phyloP scores from a whole-genome alignment of 495 filamentous ascomycete species.

The Beverwykella pulmonaria region DNA sequence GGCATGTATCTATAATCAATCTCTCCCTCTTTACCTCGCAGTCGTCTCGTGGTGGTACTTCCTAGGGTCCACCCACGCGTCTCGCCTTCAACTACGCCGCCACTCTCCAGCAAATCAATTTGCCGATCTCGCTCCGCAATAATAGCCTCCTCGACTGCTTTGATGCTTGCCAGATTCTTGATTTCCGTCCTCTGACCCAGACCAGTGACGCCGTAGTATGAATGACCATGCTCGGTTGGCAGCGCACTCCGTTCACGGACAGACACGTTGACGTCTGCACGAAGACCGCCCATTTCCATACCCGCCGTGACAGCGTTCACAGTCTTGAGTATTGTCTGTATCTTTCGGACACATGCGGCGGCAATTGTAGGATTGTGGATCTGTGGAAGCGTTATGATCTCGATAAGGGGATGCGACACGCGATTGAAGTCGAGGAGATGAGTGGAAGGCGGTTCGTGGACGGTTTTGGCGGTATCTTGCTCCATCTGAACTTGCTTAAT shows the following conservation, averaged over 20 bases:
- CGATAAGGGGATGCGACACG: constrained; percentile 84
- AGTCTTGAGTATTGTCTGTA: constrained; percentile 78
- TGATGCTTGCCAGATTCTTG: constrained; percentile 95
- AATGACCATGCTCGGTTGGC: constrained; percentile 42
- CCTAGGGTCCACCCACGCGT: constrained; percentile 91
- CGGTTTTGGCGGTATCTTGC: constrained; percentile 95
- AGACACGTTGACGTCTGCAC: constrained; percentile 96
- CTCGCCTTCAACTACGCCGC: constrained; percentile 79
- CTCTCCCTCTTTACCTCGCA: constrained; percentile 94
- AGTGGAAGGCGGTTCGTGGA: constrained; percentile 69
- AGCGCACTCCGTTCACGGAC: constrained; percentile 60
- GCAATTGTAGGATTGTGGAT: constrained; percentile 85
- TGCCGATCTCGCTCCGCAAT: constrained; percentile 87
- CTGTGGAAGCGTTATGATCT: constrained; percentile 89
- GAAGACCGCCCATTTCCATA: constrained; percentile 89
- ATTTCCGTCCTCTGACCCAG: constrained; percentile 93
- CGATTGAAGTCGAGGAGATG: constrained; percentile 93
- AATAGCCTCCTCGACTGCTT: constrained; percentile 91
- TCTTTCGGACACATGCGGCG: constrained; percentile 82
- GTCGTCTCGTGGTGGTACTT: constrained; percentile 69
- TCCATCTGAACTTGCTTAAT: constrained; percentile 96
- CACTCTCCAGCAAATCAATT: constrained; percentile 75
- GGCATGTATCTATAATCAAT: constrained; percentile 99
- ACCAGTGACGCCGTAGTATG: constrained; percentile 58
- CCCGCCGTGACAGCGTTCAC: constrained; percentile 82